Evolutionary conservation across 2,329 filamentous ascomycete genomes (phyloP).

Genomic region (Pyrenophora tritici-repentis): DNA sequence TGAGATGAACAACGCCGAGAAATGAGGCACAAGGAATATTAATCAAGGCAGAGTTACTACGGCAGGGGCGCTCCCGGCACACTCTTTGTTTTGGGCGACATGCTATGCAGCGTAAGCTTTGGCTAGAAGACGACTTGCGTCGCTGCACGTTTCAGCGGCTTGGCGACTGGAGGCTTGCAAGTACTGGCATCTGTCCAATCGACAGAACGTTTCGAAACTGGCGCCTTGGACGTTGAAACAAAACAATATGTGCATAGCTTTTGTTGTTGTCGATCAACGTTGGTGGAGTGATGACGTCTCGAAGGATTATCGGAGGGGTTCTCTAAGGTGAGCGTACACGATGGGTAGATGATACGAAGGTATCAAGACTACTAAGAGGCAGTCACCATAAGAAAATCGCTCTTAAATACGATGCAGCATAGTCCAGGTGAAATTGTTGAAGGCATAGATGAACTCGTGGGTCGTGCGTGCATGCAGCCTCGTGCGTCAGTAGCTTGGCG

Average conservation of each 20-base stretch:
- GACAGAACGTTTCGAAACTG: background rate
- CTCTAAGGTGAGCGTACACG: too few relatives aligned
- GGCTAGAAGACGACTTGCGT: background rate
- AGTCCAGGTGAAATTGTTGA: too few relatives aligned
- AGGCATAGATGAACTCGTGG: conserved; percentile 17
- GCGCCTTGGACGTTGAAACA: too few relatives aligned
- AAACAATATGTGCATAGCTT: background rate
- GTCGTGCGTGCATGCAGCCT: conserved; percentile 20
- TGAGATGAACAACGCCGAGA: background rate
- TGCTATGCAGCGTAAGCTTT: background rate
- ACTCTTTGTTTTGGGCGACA: background rate
- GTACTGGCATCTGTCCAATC: too few relatives aligned
- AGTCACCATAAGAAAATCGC: too few relatives aligned
- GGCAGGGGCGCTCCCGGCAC: background rate
- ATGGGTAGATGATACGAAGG: too few relatives aligned
- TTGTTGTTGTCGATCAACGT: background rate
- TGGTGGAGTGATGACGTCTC: background rate
- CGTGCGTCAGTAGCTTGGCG: conserved; percentile 28
- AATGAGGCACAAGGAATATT: background rate
- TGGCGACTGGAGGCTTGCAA: too few relatives aligned
- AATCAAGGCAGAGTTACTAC: background rate
- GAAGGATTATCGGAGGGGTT: too few relatives aligned
- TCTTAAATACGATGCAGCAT: too few relatives aligned
- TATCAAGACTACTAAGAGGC: too few relatives aligned
- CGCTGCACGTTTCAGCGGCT: conserved; percentile 7